These are phyloP conservation scores for rapeseed (Brassica napus) DNA, from an alignment of 345 rosid genomes.

Conservation along the genomic window Da-Ae NC_063445.1:17260501-17261000, in stretches of 20 bases:
- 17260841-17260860: too few species aligned
- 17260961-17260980: too few species aligned
- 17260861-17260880: too few species aligned
- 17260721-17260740: background rate
- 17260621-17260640: background rate
- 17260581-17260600: background rate
- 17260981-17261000: too few species aligned
- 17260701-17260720: background rate
- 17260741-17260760: background rate
- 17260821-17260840: too few species aligned
- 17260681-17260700: background rate
- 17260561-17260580: background rate
- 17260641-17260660: background rate
- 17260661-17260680: background rate
- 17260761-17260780: background rate
- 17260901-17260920: too few species aligned
- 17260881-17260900: too few species aligned
- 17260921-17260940: too few species aligned
- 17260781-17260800: too few species aligned
- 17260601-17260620: background rate
- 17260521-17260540: background rate
- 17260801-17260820: too few species aligned
- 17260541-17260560: background rate
- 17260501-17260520: background rate
- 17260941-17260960: too few species aligned